Base-by-base conservation (phyloP, 768 basidiomycete genomes). In the Obba rivulosa region DNA sequence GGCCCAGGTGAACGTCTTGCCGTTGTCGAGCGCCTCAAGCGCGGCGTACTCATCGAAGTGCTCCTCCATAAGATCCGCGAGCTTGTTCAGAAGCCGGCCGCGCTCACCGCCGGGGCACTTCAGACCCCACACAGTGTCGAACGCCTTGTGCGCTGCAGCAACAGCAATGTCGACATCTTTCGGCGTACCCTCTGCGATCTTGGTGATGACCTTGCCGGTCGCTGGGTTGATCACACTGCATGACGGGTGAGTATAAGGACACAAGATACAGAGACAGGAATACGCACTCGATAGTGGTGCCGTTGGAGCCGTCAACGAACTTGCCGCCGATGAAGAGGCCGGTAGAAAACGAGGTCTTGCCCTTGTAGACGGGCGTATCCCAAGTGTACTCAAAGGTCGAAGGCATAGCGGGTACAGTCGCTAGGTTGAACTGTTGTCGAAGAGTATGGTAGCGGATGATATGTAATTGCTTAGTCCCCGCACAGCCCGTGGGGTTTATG, bases 131-230 rank as follows among this genome's bases (percentile, higher is more conserved):
- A 66, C 62, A 4, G 76, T 80, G 17, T 85, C 77, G 64, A 74
- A 78, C 1, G 80, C 78, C 59, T 73, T 77, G 49, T 79, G 73
- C 0, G 87, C 87, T 37, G 75, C 82, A 3, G 70, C 66, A 48
- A 91, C 90, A 0, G 91, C 91, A 39, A 63, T 57, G 62, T 93
- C 86, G 52, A 94, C 79, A 59, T 93, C 92, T 53, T 79, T 75
- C 8, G 73, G 48, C 2, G 79, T 79, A 24, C 74, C 89, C 58
- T 78, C 79, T 0, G 78, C 64, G 50, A 90, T 66, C 34, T 69
- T 48, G 1, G 79, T 78, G 59, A 82, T 73, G 44, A 77, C 52
- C 59, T 85, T 74, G 34, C 86, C 90, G 17, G 65, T 87, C 0
- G 85, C 62, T 7, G 81, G 81, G 59, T 85, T 83, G 57, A 82